Evolutionary conservation across 768 basidiomycete genomes (phyloP).

Genomic region (Clitopilus passeckerianus): DNA sequence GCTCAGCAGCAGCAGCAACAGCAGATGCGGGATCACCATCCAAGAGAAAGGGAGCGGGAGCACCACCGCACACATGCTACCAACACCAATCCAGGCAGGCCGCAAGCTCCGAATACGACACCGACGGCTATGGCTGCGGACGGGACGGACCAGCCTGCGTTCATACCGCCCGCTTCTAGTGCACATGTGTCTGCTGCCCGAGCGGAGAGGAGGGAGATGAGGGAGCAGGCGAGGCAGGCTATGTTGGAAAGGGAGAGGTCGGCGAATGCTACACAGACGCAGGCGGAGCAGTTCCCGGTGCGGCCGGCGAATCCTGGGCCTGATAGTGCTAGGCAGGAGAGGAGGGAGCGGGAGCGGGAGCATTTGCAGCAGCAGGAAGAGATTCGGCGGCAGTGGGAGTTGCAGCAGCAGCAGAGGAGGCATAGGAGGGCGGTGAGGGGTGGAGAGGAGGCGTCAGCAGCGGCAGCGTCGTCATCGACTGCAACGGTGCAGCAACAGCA

Average conservation of each 20-base stretch:
- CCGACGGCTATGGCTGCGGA: background rate
- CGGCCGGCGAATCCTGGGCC: background rate
- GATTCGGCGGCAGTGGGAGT: background rate
- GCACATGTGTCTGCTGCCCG: background rate
- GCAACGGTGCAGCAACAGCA: background rate
- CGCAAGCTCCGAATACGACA: background rate
- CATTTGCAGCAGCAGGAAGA: background rate
- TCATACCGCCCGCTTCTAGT: background rate
- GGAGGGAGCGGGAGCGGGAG: background rate
- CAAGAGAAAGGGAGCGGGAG: background rate
- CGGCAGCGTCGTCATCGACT: background rate
- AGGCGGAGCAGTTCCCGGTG: too few relatives aligned
- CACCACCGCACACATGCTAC: background rate
- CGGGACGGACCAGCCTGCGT: background rate
- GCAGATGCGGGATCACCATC: constrained; percentile 2
- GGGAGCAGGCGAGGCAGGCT: background rate
- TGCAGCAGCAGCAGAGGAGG: background rate
- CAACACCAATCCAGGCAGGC: background rate
- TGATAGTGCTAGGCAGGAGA: background rate
- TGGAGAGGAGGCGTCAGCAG: background rate
- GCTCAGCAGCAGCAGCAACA: constrained; percentile 7
- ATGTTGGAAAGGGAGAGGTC: background rate
- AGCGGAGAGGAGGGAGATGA: background rate
- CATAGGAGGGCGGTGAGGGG: background rate
- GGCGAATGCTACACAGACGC: background rate